These are phyloP conservation scores for Tolypocladium paradoxum DNA, from an alignment of 2,329 filamentous ascomycete species.

Conservation along the genomic window DNA sequence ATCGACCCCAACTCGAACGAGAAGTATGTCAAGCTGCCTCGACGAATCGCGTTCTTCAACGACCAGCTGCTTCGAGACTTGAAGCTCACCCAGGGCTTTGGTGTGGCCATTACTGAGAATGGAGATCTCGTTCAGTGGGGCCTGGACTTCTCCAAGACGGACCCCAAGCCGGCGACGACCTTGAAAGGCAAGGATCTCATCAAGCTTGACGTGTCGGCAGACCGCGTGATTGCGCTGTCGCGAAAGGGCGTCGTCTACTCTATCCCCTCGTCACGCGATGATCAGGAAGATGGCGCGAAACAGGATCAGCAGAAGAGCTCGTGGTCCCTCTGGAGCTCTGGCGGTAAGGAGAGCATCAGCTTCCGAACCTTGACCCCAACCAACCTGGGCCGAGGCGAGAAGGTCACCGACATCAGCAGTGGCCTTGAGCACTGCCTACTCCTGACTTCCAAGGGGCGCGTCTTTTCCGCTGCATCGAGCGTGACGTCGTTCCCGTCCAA, in stretches of 20 bases:
- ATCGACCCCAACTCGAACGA: conserved; percentile 76
- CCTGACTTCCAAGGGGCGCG: conserved; percentile 71
- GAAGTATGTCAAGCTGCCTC: conserved; percentile 65
- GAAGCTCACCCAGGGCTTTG: conserved; percentile 73
- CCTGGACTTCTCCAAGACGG: conserved; percentile 55
- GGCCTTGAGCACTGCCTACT: conserved; percentile 82
- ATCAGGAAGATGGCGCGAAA: conserved; percentile 58
- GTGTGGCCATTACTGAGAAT: conserved; percentile 75
- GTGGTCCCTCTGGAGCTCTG: conserved; percentile 62
- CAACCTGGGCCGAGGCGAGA: conserved; percentile 57
- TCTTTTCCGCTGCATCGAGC: conserved; percentile 81
- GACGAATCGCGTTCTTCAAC: conserved; percentile 73
- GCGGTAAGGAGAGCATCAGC: conserved; percentile 36
- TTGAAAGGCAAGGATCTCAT: conserved; percentile 71
- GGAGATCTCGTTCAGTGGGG: conserved; percentile 94
- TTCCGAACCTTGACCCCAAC: conserved; percentile 63
- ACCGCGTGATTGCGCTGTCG: conserved; percentile 72
- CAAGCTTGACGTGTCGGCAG: conserved; percentile 66
- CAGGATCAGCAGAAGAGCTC: conserved; percentile 38
- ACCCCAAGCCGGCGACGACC: conserved; percentile 56
- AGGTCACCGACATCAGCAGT: conserved; percentile 60
- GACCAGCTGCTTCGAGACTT: conserved; percentile 75
- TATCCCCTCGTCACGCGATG: conserved; percentile 62
- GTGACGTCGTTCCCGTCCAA: conserved; percentile 66
- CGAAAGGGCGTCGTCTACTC: conserved; percentile 74